phyloP scores from a whole-genome alignment of 1,284 basidiomycete species.

The Phlebopus sp. region DNA sequence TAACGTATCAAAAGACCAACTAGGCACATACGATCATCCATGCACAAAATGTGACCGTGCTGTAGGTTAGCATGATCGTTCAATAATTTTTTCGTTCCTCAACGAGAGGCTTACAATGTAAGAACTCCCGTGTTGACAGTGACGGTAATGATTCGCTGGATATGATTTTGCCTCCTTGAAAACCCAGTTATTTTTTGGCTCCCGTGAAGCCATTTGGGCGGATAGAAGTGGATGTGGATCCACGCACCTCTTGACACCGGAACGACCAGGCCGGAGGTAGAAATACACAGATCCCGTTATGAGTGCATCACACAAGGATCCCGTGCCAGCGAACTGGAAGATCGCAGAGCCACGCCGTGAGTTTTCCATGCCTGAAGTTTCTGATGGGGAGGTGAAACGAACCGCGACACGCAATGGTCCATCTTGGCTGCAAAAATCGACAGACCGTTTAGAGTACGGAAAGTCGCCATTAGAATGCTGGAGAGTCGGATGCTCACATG shows the following conservation, averaged over 20 bases:
- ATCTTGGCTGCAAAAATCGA: not conserved
- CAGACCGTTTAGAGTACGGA: not conserved
- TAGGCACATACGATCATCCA: too few species aligned
- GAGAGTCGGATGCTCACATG: not conserved
- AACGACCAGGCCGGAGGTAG: conserved; percentile 3
- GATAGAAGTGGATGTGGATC: not conserved
- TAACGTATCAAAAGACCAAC: too few species aligned
- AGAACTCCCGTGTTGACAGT: conserved; percentile 5
- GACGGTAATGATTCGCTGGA: conserved; percentile 2
- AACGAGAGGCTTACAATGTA: not conserved
- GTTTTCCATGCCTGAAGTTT: not conserved
- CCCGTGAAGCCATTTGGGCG: not conserved
- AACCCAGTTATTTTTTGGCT: not conserved
- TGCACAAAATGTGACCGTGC: not conserved
- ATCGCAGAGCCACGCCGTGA: not conserved
- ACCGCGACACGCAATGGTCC: not conserved
- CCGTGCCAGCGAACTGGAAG: not conserved
- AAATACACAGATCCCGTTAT: conserved; percentile 5
- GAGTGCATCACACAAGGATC: conserved; percentile 2
- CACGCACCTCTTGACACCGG: conserved; percentile 1
- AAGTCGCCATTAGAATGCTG: not conserved
- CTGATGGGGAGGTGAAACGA: not conserved
- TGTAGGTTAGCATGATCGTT: not conserved
- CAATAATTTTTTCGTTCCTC: too few species aligned
- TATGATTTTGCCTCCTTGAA: not conserved